These are phyloP conservation scores for Kodamaea sp. DNA, from an alignment of 1,139 yeast genomes.

Conservation along the genomic window DNA sequence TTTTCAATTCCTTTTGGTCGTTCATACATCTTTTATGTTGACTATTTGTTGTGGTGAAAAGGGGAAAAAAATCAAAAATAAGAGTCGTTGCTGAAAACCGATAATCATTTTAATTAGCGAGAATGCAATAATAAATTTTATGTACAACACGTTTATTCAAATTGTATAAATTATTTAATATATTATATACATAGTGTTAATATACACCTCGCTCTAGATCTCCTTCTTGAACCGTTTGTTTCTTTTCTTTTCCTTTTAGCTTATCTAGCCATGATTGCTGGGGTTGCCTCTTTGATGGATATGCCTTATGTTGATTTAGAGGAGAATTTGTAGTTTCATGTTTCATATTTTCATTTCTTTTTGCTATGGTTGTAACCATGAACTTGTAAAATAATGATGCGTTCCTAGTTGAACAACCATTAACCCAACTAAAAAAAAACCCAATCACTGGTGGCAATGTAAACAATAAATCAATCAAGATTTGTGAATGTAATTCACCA, in stretches of 20 bases:
- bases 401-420: conserved; percentile 85
- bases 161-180: neutral
- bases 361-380: conserved; percentile 34
- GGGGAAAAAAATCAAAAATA: no score
- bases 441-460: conserved; percentile 81
- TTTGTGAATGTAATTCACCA: conserved; percentile 71
- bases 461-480: conserved; percentile 65
- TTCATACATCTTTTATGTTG: conserved; percentile 31
- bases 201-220: neutral
- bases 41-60: no score
- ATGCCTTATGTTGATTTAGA: neutral
- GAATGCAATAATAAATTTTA: no score
- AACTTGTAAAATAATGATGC: conserved; percentile 68
- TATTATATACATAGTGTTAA: neutral
- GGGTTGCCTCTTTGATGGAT: conserved; percentile 3
- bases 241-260: conserved; percentile 1
- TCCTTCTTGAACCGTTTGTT: neutral
- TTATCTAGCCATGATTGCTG: conserved; percentile 9
- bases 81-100: no score
- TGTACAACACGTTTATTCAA: conserved; percentile 3
- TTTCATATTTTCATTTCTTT: conserved; percentile 20
- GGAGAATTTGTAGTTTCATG: conserved; percentile 10
- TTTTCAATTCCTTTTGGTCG: conserved; percentile 46
- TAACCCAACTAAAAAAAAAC: conserved; percentile 69
- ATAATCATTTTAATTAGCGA: no score